These are phyloP conservation scores for Ogataea wickerhamii DNA, from an alignment of 805 yeast species.

Conservation along the genomic window DNA sequence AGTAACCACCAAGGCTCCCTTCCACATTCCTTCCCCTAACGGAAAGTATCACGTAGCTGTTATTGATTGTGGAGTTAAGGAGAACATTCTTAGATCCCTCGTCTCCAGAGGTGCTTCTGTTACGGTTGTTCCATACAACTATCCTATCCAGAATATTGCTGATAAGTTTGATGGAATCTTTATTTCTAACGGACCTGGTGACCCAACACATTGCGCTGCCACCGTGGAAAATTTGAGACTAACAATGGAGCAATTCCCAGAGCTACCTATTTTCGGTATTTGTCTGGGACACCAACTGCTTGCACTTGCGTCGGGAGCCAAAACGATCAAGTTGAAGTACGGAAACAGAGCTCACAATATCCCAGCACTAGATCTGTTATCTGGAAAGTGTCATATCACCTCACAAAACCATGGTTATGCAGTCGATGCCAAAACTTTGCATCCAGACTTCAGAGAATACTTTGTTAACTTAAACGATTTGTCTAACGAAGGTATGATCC, in stretches of 20 bases:
- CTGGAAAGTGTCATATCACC: constrained; percentile 95
- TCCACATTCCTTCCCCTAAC: constrained; percentile 69
- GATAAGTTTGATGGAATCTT: constrained; percentile 92
- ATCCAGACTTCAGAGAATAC: constrained; percentile 76
- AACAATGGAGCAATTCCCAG: constrained; percentile 58
- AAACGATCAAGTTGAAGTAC: constrained; percentile 87
- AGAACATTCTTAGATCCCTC: constrained; percentile 89
- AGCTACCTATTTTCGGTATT: constrained; percentile 93
- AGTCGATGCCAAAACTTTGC: constrained; percentile 77
- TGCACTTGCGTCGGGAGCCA: constrained; percentile 93
- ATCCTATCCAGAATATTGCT: constrained; percentile 88
- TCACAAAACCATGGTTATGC: constrained; percentile 99
- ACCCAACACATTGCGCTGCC: constrained; percentile 83
- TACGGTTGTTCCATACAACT: constrained; percentile 95
- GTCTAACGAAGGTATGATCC: constrained; percentile 97
- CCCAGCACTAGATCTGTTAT: constrained; percentile 85
- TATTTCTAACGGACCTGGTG: constrained; percentile 96
- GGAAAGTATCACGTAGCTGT: constrained; percentile 79
- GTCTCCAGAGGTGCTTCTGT: constrained; percentile 94
- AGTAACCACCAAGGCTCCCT: constrained; percentile 94
- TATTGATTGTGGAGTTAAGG: constrained; percentile 97
- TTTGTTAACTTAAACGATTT: constrained; percentile 92
- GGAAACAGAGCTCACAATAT: constrained; percentile 99
- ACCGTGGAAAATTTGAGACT: constrained; percentile 73
- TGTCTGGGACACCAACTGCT: constrained; percentile 97